Conservation (phyloP, 257 asterid species). For the Ajuga chamaepitys region DNA sequence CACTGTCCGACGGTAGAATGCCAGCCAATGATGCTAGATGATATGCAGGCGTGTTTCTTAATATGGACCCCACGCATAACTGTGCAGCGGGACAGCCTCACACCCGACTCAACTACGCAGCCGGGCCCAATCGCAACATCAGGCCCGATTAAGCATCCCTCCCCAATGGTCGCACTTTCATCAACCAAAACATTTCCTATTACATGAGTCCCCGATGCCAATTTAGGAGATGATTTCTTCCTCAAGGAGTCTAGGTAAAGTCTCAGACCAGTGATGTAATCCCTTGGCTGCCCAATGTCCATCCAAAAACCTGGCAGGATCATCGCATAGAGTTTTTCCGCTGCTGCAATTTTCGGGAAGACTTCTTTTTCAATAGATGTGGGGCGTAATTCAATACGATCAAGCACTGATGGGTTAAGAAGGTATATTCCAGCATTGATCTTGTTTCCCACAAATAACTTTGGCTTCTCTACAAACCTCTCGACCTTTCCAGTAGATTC, state of each 20-base stretch:
- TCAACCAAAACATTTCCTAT: constrained; percentile 79
- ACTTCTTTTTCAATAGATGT: constrained; percentile 96
- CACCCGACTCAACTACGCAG: constrained; percentile 80
- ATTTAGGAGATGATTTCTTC: constrained; percentile 55
- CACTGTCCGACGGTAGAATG: constrained; percentile 94
- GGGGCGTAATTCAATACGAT: constrained; percentile 76
- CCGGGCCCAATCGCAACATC: constrained; percentile 91
- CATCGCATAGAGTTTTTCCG: constrained; percentile 70
- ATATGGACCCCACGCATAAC: constrained; percentile 87
- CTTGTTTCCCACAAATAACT: constrained; percentile 86
- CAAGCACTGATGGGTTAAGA: constrained; percentile 78
- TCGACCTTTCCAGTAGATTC: constrained; percentile 75
- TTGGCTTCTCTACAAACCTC: constrained; percentile 95
- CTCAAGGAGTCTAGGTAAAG: constrained; percentile 70
- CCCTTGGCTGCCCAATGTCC: constrained; percentile 97
- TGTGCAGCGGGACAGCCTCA: constrained; percentile 87
- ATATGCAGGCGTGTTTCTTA: constrained; percentile 78
- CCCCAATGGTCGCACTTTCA: constrained; percentile 85
- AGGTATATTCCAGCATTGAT: constrained; percentile 95
- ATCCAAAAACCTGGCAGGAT: constrained; percentile 95
- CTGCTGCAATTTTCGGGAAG: constrained; percentile 73
- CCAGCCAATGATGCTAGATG: constrained; percentile 91
- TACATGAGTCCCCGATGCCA: constrained; percentile 65
- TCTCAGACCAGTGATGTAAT: constrained; percentile 77
- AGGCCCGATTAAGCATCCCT: constrained; percentile 89